These are phyloP conservation scores for Metschnikowia anglica DNA, from an alignment of 805 yeast genomes.

Conservation along the genomic window DNA sequence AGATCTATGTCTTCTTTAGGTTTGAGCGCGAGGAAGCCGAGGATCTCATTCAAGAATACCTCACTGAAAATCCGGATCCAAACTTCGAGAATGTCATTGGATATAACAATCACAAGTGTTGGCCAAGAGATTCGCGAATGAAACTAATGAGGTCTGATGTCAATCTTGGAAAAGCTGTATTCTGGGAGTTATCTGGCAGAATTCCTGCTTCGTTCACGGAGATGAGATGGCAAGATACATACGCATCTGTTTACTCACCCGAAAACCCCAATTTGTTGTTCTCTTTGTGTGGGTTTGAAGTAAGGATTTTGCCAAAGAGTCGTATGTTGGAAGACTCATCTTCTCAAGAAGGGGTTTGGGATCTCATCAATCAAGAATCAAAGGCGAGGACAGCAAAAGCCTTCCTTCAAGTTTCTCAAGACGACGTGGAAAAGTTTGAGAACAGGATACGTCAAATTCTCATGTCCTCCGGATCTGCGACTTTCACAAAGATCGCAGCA, in stretches of 20 bases:
- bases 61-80: conserved; percentile 89
- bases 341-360: conserved; percentile 88
- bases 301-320: conserved; percentile 75
- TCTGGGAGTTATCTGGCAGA: conserved; percentile 84
- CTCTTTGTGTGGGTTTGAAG: conserved; percentile 94
- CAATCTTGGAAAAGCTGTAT: conserved; percentile 84
- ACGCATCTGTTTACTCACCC: conserved; percentile 84
- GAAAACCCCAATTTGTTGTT: conserved; percentile 88
- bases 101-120: conserved; percentile 83
- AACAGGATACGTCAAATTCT: conserved; percentile 84
- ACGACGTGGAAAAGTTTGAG: conserved; percentile 75
- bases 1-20: conserved; percentile 73
- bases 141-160: conserved; percentile 87
- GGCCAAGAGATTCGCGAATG: conserved; percentile 96
- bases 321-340: conserved; percentile 55
- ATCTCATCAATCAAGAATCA: conserved; percentile 62
- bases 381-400: conserved; percentile 91
- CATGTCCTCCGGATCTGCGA: conserved; percentile 94
- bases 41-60: conserved; percentile 70
- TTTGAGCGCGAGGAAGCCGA: conserved; percentile 72
- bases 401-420: conserved; percentile 75
- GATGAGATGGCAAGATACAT: conserved; percentile 74
- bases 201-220: conserved; percentile 73
- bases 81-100: conserved; percentile 84
- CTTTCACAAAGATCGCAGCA: conserved; percentile 90